A percentile compares a stretch with the other conserved stretches of the same genome.
These are phyloP conservation scores for Rhynchosporium agropyri DNA, from an alignment of 2,329 filamentous ascomycete species.

Conservation along the genomic window DNA sequence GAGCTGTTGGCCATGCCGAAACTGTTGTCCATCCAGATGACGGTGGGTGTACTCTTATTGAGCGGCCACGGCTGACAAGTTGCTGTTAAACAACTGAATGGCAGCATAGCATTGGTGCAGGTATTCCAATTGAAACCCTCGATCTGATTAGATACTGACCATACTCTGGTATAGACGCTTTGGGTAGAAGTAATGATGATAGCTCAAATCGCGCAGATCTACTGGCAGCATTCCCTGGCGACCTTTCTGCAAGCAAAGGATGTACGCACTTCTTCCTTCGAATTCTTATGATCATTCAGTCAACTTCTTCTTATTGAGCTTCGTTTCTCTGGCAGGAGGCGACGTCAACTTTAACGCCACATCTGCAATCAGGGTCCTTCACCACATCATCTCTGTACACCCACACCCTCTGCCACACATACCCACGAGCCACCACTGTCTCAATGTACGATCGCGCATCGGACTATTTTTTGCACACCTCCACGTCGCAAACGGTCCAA, in stretches of 20 bases:
- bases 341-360: constrained; percentile 11
- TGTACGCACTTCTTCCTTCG: not conserved
- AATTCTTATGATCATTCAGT: not conserved
- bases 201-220: too few relatives aligned
- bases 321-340: not conserved
- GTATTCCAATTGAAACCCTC: too few relatives aligned
- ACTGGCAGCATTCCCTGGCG: too few relatives aligned
- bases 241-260: not conserved
- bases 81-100: not conserved
- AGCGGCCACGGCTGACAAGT: not conserved
- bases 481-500: not conserved
- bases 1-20: not conserved
- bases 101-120: not conserved
- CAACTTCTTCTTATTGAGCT: not conserved
- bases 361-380: constrained; percentile 10
- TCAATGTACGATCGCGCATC: not conserved
- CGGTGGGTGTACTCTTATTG: not conserved
- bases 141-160: too few relatives aligned
- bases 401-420: not conserved
- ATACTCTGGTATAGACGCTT: too few relatives aligned
- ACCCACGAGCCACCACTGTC: not conserved
- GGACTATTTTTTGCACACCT: not conserved
- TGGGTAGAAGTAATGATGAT: too few relatives aligned
- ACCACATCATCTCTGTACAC: constrained; percentile 5
- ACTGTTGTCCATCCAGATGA: not conserved